phyloP scores from a whole-genome alignment of 1,139 yeast genomes.

The Barnettozyma hawaiiensis region DNA sequence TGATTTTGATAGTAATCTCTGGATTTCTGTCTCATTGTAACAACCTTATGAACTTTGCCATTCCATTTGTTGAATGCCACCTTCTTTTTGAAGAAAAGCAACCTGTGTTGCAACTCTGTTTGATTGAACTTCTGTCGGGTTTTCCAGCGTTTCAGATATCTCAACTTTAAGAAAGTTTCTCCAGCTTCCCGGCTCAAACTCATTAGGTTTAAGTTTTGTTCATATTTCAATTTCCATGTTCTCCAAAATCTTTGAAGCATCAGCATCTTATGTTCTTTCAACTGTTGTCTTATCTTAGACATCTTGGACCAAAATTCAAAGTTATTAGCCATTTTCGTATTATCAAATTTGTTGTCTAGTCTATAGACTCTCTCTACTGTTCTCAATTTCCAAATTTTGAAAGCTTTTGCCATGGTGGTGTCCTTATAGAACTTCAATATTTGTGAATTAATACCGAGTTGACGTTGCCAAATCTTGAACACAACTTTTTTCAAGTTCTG shows the following conservation, averaged over 20 bases:
- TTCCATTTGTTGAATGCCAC: conserved; percentile 8
- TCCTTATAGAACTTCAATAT: conserved; percentile 8
- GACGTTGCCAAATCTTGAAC: conserved; percentile 17
- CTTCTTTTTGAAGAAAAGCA: conserved; percentile 12
- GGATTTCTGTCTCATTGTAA: conserved; percentile 9
- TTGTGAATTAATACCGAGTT: conserved; percentile 9
- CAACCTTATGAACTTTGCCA: background rate
- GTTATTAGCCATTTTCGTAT: background rate
- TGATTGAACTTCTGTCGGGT: background rate
- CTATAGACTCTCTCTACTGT: conserved; percentile 2
- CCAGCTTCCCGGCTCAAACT: conserved; percentile 16
- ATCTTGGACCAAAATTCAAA: conserved; percentile 8
- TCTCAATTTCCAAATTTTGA: conserved; percentile 17
- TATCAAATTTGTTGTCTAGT: conserved; percentile 6
- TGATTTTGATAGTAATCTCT: conserved; percentile 2
- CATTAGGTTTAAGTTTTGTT: conserved; percentile 8
- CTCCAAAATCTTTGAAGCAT: conserved; percentile 8
- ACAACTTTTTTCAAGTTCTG: conserved; percentile 3
- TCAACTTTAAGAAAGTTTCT: conserved; percentile 17
- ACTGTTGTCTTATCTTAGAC: background rate
- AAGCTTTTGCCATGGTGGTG: background rate
- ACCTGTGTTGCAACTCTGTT: conserved; percentile 1
- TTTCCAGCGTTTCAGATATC: conserved; percentile 20
- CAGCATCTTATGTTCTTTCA: background rate
- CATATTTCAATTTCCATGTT: conserved; percentile 10